phyloP scores from a whole-genome alignment of 768 basidiomycete species.

The Rubroboletus satanas region DNA sequence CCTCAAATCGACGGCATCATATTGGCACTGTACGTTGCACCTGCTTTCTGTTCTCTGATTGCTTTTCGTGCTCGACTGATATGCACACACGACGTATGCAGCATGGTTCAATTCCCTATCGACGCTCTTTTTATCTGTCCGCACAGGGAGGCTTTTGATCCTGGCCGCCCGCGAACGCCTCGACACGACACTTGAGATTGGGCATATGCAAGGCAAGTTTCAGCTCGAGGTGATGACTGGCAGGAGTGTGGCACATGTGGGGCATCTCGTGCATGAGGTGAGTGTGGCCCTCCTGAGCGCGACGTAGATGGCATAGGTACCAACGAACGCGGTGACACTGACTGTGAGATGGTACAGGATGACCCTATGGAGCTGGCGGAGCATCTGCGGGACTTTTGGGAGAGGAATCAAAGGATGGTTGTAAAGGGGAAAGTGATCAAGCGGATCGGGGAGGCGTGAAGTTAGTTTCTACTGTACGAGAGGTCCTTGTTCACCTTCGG shows the following conservation, averaged over 20 bases:
- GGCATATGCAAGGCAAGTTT: slow-evolving; percentile 96
- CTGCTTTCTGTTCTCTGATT: neutral
- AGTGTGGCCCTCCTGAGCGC: slow-evolving; percentile 14
- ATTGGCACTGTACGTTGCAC: slow-evolving; percentile 71
- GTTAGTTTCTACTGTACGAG: neutral
- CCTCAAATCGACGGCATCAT: slow-evolving; percentile 77
- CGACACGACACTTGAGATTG: slow-evolving; percentile 92
- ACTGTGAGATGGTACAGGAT: slow-evolving; percentile 49
- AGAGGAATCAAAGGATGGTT: slow-evolving; percentile 72
- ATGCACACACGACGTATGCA: slow-evolving; percentile 27
- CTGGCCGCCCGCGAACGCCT: slow-evolving; percentile 91
- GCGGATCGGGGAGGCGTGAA: slow-evolving; percentile 50
- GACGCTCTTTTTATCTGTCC: slow-evolving; percentile 66
- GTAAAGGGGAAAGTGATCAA: slow-evolving; percentile 48
- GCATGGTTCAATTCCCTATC: slow-evolving; percentile 92
- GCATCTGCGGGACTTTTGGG: slow-evolving; percentile 86
- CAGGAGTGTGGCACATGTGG: slow-evolving; percentile 54
- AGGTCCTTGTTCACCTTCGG: fast-evolving
- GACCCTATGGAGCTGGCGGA: slow-evolving; percentile 78
- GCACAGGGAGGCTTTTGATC: slow-evolving; percentile 81
- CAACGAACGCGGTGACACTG: neutral
- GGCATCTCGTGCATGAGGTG: slow-evolving; percentile 95
- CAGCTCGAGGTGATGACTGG: slow-evolving; percentile 74
- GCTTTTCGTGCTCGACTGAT: neutral
- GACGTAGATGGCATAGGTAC: neutral